Evolutionary conservation across 192 early-diverging fungal species (phyloP), one percentile per base, ranked within the genome.

Genomic region (Geranomyces michiganensis): DNA sequence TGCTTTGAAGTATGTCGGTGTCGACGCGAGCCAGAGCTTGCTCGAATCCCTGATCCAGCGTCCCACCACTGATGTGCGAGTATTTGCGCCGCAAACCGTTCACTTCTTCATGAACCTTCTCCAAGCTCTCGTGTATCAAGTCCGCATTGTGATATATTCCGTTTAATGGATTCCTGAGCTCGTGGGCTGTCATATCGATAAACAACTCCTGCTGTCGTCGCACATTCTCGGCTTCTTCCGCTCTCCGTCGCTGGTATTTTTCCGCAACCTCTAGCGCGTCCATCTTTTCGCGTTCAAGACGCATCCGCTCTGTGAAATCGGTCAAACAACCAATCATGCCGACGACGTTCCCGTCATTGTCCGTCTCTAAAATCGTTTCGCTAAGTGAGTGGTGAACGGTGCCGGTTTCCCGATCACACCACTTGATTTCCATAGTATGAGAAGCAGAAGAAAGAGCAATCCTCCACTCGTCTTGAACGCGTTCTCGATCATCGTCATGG

Each of bases 161-260:
- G 44, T 76, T 77, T n/a, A 80, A 49, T 19, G 79, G 79, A 69
- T 80, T 80, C 21, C 79, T 45, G 14, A 80, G 41, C 53, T 80
- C 79, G 46, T 80, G 79, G 47, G 75, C 77, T 9, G 73, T 68
- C 79, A 80, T 80, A 45, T 80, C 58, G 32, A 80, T 80, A 53
- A 80, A 80, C 27, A 71, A 64, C 51, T 80, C 79, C 33, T 76
- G 75, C 41, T 80, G 71, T 24, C 58, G 22, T 62, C 68, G 61
- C 6, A 73, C 45, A 24, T 56, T 29, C 44, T 76, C 75, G 0
- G 79, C 79, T 47, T 80, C 79, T 47, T 80, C 75, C n/a, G 79
- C 79, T 0, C 75, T 14, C 21, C 55, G 56, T 49, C 67, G 27
- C 62, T 80, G 79, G 33, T 67, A 27, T 31, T 65, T 66, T 68